Evolutionary conservation across 352 stramenopile species (phyloP), one percentile per base, ranked within the genome.

Genomic region (Saprolegnia parasitica): DNA sequence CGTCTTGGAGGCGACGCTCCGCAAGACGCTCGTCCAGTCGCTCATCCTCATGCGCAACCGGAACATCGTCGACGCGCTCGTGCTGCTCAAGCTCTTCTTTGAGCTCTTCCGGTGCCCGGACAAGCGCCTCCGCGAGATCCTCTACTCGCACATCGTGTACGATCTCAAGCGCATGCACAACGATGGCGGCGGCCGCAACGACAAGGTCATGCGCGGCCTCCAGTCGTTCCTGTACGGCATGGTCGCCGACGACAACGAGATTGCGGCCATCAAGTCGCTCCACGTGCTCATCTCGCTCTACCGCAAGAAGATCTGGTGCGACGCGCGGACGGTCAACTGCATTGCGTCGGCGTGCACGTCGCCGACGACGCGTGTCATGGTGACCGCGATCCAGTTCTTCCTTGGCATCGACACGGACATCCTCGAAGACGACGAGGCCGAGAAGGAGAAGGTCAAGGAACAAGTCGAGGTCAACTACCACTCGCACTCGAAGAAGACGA

Each of bases 341-440:
- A 96, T 99, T 35, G 96, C 94, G 13, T 93, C 91, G 26, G 96
- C 95, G 0, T 96, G 91, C 52, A 86, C 79, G 21, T 72, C 52
- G 21, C 90, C 89, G 76, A 91, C 94, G 75, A 86, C 85, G 18
- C 94, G 93, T 71, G 80, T 97, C 55, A 72, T 93, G 9, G 88
- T 96, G 45, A 91, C 96, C 57, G 85, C 94, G 8, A 87, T 99
- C 68, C 91, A 97, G 67, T 99, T 99, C 80, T 99, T 99, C 79
- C 79, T 99, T 21, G 97, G 96, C 45, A 98, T 99, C 76, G 96
- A 99, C 77, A 88, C 97, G 26, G 91, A 98, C 65, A 99, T 99
- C 78, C 81, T 98, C 16, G 85, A 98, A 42, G 97, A 99, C 71
- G 86, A 98, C 56, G 82, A 89, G 66, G 73, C 80, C 20, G 90